Base-by-base conservation (phyloP, 345 rosid species). In the Psidium friedrichsthalianum region DNA sequence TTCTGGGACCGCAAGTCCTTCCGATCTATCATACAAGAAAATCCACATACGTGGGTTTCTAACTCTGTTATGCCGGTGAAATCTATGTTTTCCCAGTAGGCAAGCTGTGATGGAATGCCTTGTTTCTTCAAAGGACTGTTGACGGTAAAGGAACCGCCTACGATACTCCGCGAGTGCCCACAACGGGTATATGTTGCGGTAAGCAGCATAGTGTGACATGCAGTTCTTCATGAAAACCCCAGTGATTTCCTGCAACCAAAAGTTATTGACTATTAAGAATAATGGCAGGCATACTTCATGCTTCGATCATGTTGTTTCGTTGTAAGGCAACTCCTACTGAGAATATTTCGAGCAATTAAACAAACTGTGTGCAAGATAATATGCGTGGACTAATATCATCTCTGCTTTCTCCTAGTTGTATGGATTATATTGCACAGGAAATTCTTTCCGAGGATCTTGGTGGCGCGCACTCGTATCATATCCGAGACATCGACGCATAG, bases 141-240 rank as follows among this genome's bases (percentile, higher is more conserved):
- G 74, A 85, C 7, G 91, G 90, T 61, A 86, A 83, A 20, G 84
- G 84, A 52, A 89, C 87, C 61, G 64, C 58, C 69, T 85, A 10
- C 85, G 84, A 61, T 89, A 92, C 82, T 92, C 91, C 18, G 90
- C 94, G 2, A 92, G 87, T 74, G 93, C 94, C 93, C 92, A 90
- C 74, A 91, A 25, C 8, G 93, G 93, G 56, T 87, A 92, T 51
- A 88, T 87, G 55, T 90, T 91, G 82, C 89, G 89, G 58, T 92
- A 92, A 32, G 76, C 51, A 54, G 91, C 76, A 82, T 89, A 91
- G 57, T 91, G 94, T 52, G 90, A 57, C 92, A 88, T 87, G 84
- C 91, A 88, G 85, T 91, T 92, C 83, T 88, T 92, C 87, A 58
- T 89, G 88, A 90, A 91, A 11, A 86, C 89, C 83, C 94, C 93